Evolutionary conservation across 768 basidiomycete genomes (phyloP).

Genomic region (Collybiopsis confluens): DNA sequence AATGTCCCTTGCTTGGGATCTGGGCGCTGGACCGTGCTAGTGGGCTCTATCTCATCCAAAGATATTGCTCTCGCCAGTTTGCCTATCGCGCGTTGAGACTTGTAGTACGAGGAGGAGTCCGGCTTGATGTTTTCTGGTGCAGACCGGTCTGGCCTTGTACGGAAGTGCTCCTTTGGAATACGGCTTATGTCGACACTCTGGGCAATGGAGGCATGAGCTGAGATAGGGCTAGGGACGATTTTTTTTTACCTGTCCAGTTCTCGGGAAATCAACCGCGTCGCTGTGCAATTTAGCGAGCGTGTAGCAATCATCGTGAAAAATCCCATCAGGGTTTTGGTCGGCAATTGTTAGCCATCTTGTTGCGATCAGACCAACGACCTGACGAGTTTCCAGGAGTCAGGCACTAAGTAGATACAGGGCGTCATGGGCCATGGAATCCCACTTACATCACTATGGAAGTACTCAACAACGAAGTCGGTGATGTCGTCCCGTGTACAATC

Average conservation of each 20-base stretch:
- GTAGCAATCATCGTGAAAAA: slow-evolving; percentile 49
- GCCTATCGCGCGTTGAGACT: slow-evolving; percentile 54
- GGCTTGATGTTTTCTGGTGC: slow-evolving; percentile 51
- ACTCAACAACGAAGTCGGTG: slow-evolving; percentile 67
- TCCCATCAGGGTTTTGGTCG: slow-evolving; percentile 44
- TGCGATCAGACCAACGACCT: slow-evolving; percentile 60
- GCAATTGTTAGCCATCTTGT: slow-evolving; percentile 64
- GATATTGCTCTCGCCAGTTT: slow-evolving; percentile 53
- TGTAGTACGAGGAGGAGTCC: slow-evolving; percentile 39
- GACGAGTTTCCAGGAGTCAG: neutral
- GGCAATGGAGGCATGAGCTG: neutral
- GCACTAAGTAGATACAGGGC: neutral
- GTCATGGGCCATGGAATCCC: neutral
- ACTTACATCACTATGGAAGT: slow-evolving; percentile 60
- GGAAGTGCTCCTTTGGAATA: slow-evolving; percentile 41
- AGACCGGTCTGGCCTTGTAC: slow-evolving; percentile 55
- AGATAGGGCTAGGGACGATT: slow-evolving; percentile 35
- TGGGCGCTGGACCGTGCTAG: neutral
- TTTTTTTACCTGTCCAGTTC: slow-evolving; percentile 36
- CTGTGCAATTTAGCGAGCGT: slow-evolving; percentile 54
- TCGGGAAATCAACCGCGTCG: slow-evolving; percentile 65
- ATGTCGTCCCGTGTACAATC: slow-evolving; percentile 60
- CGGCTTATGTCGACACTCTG: slow-evolving; percentile 10
- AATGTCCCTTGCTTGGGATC: slow-evolving; percentile 32
- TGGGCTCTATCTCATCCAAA: neutral